phyloP scores from a whole-genome alignment of 148 eudicot genomes.

The Hydrangea macrophylla region DNA sequence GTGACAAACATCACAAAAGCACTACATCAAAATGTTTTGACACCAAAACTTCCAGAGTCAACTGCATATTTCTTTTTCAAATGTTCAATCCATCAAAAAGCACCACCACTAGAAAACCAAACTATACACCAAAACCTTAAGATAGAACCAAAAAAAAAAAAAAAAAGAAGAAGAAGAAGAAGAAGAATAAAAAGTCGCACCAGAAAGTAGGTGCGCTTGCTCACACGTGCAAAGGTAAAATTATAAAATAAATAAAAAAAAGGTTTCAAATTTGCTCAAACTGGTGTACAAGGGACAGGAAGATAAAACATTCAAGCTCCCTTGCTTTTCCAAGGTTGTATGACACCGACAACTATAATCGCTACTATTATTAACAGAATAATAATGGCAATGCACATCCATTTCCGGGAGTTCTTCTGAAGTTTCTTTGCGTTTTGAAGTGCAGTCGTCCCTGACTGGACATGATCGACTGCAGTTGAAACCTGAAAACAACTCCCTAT shows the following conservation, averaged over 20 bases:
- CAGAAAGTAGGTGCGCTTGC: neutral
- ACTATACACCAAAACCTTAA: too few species aligned
- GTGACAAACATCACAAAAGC: too few species aligned
- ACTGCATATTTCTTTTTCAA: too few species aligned
- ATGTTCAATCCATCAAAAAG: too few species aligned
- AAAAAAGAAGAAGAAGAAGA: neutral
- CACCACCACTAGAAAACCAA: too few species aligned
- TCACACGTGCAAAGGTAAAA: slow-evolving; percentile 11
- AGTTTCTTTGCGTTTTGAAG: slow-evolving; percentile 58
- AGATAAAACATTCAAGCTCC: slow-evolving; percentile 22
- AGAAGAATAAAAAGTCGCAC: neutral
- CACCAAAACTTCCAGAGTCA: too few species aligned
- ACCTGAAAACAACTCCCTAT: slow-evolving; percentile 42
- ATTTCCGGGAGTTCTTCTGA: slow-evolving; percentile 57
- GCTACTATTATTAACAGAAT: slow-evolving; percentile 43
- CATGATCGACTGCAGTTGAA: slow-evolving; percentile 59
- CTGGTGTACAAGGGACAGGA: neutral
- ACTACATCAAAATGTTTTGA: too few species aligned
- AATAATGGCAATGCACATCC: slow-evolving; percentile 62
- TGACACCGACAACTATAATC: slow-evolving; percentile 40
- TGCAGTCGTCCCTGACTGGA: slow-evolving; percentile 64
- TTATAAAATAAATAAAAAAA: neutral
- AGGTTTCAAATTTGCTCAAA: neutral
- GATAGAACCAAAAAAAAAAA: too few species aligned
- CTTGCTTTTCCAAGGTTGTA: slow-evolving; percentile 47